Base-by-base conservation (phyloP, 768 basidiomycete genomes). In the Strobilomyces confusus region DNA sequence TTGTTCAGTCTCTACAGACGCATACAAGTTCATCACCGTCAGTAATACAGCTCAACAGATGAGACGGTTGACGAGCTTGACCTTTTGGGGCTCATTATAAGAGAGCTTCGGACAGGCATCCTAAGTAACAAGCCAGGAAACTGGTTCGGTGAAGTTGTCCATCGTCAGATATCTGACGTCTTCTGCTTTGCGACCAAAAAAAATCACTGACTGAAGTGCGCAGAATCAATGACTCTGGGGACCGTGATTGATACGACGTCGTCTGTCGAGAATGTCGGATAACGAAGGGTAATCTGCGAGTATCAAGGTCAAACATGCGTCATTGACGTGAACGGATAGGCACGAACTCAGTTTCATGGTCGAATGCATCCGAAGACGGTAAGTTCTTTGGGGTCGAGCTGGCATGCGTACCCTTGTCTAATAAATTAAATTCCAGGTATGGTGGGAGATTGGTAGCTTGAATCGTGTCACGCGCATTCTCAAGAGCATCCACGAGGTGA, bases 51-150 rank as follows among this genome's bases (percentile, higher is more conserved):
- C 41, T 25, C 13, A 5, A 26, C 7, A 26, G 19, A 25, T 9
- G 15, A 9, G 2, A 23, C 32, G 9, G 1, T 8, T 7, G 9
- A 36, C 29, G 23, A 38, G 4, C 19, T 4, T 48, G 41, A 65
- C 54, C 44, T 51, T 1, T 9, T 1, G 20, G 5, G 25, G 5
- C 8, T n/a, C 30, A 3, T 1, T 0, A 13, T 40, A 32, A 33
- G 46, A n/a, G 3, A 58, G 20, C 7, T 52, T 56, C 5, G 64
- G 56, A 58, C 75, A 76, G 30, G 65, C 67, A 53, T 63, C 49
- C 72, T 70, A 72, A 29, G 74, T 70, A 17, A 58, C 68, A 38
- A 76, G 72, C 74, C 75, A 75, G 30, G 73, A 71, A 23, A 69
- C 60, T 7, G 72, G 73, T 32, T 61, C 59, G 25, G 48, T 45